Evolutionary conservation across 257 asterid species (phyloP), one percentile per base, ranked within the genome.

Genomic region (Scutellaria barbata): DNA sequence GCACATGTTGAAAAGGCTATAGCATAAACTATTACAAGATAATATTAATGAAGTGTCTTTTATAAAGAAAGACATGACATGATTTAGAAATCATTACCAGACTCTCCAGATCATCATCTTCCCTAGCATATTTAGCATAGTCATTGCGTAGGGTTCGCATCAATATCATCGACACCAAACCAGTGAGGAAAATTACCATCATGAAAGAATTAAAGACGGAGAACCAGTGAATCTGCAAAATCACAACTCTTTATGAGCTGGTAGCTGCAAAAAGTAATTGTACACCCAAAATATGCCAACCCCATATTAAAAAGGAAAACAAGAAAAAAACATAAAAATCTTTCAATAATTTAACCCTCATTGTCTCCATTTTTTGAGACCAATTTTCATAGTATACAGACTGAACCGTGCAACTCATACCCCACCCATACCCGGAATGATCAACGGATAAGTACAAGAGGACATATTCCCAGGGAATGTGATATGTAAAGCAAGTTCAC

Each of bases 131-230:
- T 75, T 90, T 88, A 33, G 89, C 90, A 80, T 88, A 88, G 73
- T 90, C 96, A 25, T 85, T 85, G 75, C 89, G 87, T 50, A 90
- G 95, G 62, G 96, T 90, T 69, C 92, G 95, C 89, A 90, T 90
- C 54, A 90, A 75, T 76, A 90, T 88, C 90, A 86, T 88, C 10
- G 95, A 90, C 72, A 90, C 92, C 85, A 88, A 65, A 75, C 90
- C 95, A 53, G 95, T 88, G 46, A 90, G 90, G 81, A 90, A 90
- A 76, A 90, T 86, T 61, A 88, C 95, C 95, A 90, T 88, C 90
- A 90, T 86, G 85, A 90, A 88, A 16, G 96, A 86, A 82, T 90
- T 87, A 66, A 88, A 86, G 75, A 90, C 86, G 12, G 92, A 90
- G 77, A 88, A 90, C 95, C 96, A 88, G 85, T 90, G 96, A 60